Evolutionary conservation across 345 rosid genomes (phyloP).

Genomic region (Salix brachista): DNA sequence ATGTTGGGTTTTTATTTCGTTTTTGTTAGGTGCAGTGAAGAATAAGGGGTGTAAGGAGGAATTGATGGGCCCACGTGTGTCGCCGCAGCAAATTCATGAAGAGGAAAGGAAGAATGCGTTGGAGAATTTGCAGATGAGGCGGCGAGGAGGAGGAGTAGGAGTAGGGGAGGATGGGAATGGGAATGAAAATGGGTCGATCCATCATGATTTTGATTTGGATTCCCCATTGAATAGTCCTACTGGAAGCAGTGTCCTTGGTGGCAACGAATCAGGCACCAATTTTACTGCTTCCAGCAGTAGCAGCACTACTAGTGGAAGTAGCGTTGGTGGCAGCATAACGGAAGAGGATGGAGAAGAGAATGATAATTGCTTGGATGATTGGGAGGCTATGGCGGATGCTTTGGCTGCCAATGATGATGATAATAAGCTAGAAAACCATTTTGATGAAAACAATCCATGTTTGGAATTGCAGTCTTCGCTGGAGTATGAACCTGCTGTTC

Average conservation of each 20-base stretch:
- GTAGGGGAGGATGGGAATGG: conserved; percentile 30
- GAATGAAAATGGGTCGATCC: conserved; percentile 29
- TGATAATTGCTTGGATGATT: conserved; percentile 81
- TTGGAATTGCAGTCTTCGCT: conserved; percentile 18
- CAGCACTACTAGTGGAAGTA: conserved; percentile 57
- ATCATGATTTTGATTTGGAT: conserved; percentile 54
- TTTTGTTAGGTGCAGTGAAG: conserved; percentile 43
- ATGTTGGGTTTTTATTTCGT: not conserved
- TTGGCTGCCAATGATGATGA: conserved; percentile 57
- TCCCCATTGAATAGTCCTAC: conserved; percentile 57
- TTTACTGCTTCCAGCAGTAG: conserved; percentile 39
- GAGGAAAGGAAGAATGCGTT: conserved; percentile 33
- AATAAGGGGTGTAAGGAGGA: conserved; percentile 55
- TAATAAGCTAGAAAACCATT: conserved; percentile 27
- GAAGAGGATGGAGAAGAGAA: conserved; percentile 71
- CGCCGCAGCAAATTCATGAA: conserved; percentile 1
- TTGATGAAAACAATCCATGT: conserved; percentile 29
- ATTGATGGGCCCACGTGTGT: conserved; percentile 3
- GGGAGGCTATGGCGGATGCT: conserved; percentile 98
- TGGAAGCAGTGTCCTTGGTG: conserved; percentile 28
- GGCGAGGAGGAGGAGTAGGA: conserved; percentile 17
- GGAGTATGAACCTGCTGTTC: conserved; percentile 21
- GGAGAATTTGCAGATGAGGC: conserved; percentile 39
- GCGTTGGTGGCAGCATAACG: conserved; percentile 71
- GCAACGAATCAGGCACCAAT: conserved; percentile 44